These are phyloP conservation scores for Zychaea mexicana DNA, from an alignment of 371 early-diverging fungal species.

Conservation along the genomic window DNA sequence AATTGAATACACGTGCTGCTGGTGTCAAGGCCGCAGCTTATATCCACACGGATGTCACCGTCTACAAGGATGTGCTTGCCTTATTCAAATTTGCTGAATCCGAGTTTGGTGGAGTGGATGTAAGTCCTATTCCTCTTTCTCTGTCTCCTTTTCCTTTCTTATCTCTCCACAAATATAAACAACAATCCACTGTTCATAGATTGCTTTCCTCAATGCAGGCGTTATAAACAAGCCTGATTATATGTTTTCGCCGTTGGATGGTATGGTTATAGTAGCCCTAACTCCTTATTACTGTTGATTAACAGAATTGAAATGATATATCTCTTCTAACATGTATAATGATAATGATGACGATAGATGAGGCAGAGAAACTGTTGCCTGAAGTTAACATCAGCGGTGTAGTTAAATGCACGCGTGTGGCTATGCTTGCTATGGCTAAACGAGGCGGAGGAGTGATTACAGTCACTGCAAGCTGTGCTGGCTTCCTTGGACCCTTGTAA, in stretches of 20 bases:
- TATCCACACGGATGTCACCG: conserved; percentile 61
- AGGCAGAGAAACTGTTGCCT: conserved; percentile 41
- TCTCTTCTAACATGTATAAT: too few relatives aligned
- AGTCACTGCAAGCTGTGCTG: conserved; percentile 30
- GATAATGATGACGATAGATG: conserved; percentile 9
- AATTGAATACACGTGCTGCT: conserved; percentile 43
- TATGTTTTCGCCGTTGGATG: conserved; percentile 28
- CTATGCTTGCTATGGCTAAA: conserved; percentile 36
- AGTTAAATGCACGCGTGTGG: conserved; percentile 50
- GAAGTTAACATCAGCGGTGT: conserved; percentile 70
- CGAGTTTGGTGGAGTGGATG: conserved; percentile 64
- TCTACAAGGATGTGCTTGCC: conserved; percentile 39
- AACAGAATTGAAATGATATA: too few relatives aligned
- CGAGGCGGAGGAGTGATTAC: conserved; percentile 51
- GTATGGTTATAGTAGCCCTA: conserved; percentile 9
- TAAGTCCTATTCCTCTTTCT: conserved; percentile 27
- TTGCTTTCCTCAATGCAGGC: conserved; percentile 24
- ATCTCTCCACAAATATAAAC: too few relatives aligned
- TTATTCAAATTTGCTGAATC: conserved; percentile 49
- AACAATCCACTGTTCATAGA: too few relatives aligned
- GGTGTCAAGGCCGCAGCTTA: conserved; percentile 49
- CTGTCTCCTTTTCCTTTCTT: conserved; percentile 23
- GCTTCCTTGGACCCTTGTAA: conserved; percentile 1
- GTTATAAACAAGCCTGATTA: conserved; percentile 23
- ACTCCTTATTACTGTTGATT: background rate